A percentile compares a stretch with the other conserved stretches of the same genome.
These are phyloP conservation scores for Thraustochytrium sp. DNA, from an alignment of 352 stramenopile species.

Conservation along the genomic window DNA sequence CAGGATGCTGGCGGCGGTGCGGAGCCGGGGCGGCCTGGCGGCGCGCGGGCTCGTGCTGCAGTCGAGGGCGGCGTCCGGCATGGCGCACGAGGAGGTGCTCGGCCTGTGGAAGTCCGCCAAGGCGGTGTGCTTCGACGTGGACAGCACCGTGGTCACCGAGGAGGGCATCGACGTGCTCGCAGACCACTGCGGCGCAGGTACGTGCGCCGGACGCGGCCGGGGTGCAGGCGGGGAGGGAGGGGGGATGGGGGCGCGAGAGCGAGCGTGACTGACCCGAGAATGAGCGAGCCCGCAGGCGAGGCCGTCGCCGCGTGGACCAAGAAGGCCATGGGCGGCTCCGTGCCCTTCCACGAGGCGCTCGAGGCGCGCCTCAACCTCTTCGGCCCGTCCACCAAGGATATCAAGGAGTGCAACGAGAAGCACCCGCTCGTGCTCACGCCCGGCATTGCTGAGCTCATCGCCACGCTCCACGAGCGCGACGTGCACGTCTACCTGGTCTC, in stretches of 20 bases:
- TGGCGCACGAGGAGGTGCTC: constrained; percentile 29
- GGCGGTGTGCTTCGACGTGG: constrained; percentile 87
- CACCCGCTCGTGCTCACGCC: constrained; percentile 81
- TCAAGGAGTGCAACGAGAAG: constrained; percentile 77
- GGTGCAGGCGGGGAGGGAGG: not conserved
- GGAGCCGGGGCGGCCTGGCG: no score
- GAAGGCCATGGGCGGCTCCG: constrained; percentile 92
- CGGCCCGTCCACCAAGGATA: constrained; percentile 75
- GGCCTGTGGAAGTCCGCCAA: constrained; percentile 51
- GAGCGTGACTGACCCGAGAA: no score
- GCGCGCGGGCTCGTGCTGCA: not conserved
- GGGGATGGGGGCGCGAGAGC: no score
- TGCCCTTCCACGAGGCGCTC: constrained; percentile 96
- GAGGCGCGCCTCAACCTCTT: constrained; percentile 90
- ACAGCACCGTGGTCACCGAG: constrained; percentile 93
- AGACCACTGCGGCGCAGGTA: constrained; percentile 77
- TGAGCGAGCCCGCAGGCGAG: constrained; percentile 59
- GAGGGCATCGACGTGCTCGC: constrained; percentile 98
- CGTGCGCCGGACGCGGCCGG: not conserved
- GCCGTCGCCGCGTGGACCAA: constrained; percentile 71
- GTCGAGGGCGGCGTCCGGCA: not conserved
- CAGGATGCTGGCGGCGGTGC: not conserved
- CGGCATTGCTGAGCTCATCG: constrained; percentile 78
- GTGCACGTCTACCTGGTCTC: constrained; percentile 95
- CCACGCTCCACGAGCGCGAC: constrained; percentile 72